Conservation (phyloP, 441 rosid genomes). For the Populus trichocarpa region DNA sequence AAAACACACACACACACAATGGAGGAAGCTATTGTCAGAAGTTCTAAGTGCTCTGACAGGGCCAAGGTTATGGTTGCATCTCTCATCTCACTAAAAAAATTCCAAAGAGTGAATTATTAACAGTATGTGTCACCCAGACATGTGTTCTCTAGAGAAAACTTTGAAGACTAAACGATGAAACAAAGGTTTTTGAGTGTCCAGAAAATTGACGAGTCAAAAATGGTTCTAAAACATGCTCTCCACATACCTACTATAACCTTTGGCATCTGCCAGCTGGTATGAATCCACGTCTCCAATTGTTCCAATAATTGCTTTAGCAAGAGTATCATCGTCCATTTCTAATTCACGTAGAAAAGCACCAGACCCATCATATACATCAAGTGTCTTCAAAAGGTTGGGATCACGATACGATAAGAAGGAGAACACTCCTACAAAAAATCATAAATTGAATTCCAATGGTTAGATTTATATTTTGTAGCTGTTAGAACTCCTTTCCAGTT, state of each 20-base stretch:
- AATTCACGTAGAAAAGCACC: slow-evolving; percentile 70
- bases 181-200: slow-evolving; percentile 14
- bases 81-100: background rate
- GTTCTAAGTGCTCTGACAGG: background rate
- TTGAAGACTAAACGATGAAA: slow-evolving; percentile 26
- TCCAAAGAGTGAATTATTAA: background rate
- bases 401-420: slow-evolving; percentile 91
- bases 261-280: slow-evolving; percentile 96
- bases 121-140: background rate
- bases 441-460: background rate
- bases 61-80: background rate
- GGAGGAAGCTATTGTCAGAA: background rate
- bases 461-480: slow-evolving; percentile 22
- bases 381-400: slow-evolving; percentile 85
- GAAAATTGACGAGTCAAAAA: background rate
- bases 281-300: slow-evolving; percentile 91
- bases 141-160: slow-evolving; percentile 40
- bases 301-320: slow-evolving; percentile 89
- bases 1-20: background rate
- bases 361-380: slow-evolving; percentile 83
- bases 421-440: slow-evolving; percentile 57
- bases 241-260: slow-evolving; percentile 87
- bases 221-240: slow-evolving; percentile 7
- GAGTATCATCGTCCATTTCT: slow-evolving; percentile 79
- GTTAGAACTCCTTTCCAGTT: background rate